phyloP scores from a whole-genome alignment of 768 basidiomycete genomes.

The Coprinopsis cinerea region DNA sequence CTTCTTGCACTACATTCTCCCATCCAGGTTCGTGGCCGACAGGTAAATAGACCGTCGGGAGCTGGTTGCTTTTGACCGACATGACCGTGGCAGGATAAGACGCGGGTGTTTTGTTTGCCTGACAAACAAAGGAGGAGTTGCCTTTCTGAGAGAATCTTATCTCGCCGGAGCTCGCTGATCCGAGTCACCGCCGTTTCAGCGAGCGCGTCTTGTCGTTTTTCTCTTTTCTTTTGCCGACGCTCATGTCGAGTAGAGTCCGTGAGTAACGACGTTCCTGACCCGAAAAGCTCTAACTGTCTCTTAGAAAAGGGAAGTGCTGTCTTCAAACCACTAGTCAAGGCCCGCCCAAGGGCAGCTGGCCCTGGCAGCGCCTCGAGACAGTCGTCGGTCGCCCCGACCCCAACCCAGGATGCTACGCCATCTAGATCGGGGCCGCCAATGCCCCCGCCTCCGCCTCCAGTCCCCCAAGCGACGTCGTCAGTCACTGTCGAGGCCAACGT shows the following conservation, averaged over 20 bases:
- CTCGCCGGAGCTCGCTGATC: constrained; percentile 8
- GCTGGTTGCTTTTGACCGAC: not conserved
- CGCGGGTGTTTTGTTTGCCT: not conserved
- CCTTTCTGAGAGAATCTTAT: constrained; percentile 2
- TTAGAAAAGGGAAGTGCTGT: constrained; percentile 68
- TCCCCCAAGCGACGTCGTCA: not conserved
- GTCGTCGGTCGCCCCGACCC: constrained; percentile 15
- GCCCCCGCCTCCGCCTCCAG: not conserved
- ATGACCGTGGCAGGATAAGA: not conserved
- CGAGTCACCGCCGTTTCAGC: constrained; percentile 4
- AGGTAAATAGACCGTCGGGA: constrained; percentile 34
- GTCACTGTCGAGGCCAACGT: not conserved
- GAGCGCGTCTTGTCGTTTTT: not conserved
- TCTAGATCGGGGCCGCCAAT: not conserved
- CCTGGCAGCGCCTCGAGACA: constrained; percentile 22
- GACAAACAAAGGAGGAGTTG: not conserved
- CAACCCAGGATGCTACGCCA: not conserved
- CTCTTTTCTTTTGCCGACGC: constrained; percentile 1
- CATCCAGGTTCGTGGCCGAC: constrained; percentile 53
- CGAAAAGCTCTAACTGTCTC: constrained; percentile 8
- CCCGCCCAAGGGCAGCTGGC: constrained; percentile 37
- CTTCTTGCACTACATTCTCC: constrained; percentile 46
- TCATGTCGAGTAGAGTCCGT: constrained; percentile 60
- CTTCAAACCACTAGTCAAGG: constrained; percentile 62
- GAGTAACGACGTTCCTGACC: constrained; percentile 31